Percentiles rank a stretch among this genome's conserved stretches.
Evolutionary conservation across 768 basidiomycete species (phyloP).

Genomic region (Lentinula guzmanii): DNA sequence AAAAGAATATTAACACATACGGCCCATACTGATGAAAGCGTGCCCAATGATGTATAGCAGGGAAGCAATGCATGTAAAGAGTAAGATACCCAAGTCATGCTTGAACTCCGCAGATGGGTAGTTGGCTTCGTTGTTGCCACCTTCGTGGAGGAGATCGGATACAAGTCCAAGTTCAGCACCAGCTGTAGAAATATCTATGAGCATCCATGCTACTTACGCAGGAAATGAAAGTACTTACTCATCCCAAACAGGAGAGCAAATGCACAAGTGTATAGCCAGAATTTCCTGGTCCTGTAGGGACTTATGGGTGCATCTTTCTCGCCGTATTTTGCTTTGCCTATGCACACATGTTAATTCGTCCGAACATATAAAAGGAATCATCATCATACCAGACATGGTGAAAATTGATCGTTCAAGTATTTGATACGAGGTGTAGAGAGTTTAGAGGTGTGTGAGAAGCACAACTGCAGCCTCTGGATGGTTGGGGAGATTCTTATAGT

Average conservation of each 20-base stretch:
- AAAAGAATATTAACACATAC: conserved; percentile 13
- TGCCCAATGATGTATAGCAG: conserved; percentile 21
- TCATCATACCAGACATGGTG: neutral
- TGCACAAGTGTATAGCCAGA: conserved; percentile 13
- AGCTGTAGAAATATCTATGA: conserved; percentile 4
- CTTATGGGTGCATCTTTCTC: conserved; percentile 3
- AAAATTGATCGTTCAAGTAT: no score
- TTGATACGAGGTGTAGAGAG: neutral
- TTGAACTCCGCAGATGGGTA: conserved; percentile 24
- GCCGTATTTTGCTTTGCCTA: conserved; percentile 1
- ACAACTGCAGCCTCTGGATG: neutral
- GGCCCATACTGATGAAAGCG: conserved; percentile 16
- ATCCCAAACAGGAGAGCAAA: conserved; percentile 21
- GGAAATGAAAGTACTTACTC: conserved; percentile 14
- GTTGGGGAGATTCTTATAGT: neutral
- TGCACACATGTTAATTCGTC: neutral
- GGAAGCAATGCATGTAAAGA: conserved; percentile 19
- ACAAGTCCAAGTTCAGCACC: conserved; percentile 23
- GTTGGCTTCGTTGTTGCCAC: conserved; percentile 18
- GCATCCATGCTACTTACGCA: neutral
- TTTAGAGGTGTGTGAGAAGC: neutral
- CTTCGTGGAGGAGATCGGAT: conserved; percentile 23
- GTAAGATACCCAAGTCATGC: conserved; percentile 22
- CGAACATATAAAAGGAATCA: neutral
- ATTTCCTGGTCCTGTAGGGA: conserved; percentile 1